Base-by-base conservation (phyloP, 805 yeast species). In the Hermanozyma aechmeae region DNA sequence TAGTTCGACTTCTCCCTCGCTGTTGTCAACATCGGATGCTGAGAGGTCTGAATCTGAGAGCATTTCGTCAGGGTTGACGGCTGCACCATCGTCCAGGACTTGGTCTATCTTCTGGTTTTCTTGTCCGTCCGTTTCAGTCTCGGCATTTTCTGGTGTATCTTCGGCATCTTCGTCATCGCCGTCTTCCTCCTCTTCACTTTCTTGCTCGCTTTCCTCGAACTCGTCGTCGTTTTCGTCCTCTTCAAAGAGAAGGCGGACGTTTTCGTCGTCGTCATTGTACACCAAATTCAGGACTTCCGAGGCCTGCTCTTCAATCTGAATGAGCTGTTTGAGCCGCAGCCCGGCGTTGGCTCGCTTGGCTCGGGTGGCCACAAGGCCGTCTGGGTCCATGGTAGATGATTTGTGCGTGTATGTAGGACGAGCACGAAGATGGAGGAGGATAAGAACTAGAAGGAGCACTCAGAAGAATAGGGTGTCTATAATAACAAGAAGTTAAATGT, bases 331-430 rank as follows among this genome's bases (percentile, higher is more conserved):
- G 49, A 92, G 61, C 31, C 92, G 65, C 29, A 83, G 79, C 11
- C 98, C 98, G 2, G 98, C 98, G 56, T 89, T 92, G 25, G 85
- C 54, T 31, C 98, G 73, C 39, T 84, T 65, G 35, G 73, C 59
- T 37, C 96, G 70, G 3, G 94, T 79, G 13, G 81, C 74, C 42
- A 80, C 79, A 32, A 85, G 64, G 43, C 73, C 67, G 26, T 76
- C 79, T 7, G 34, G 27, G 27, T 37, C 43, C 34, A 33, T 35
- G 23, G 24, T 20, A 24, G n/a, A n/a, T n/a, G n/a, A n/a, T n/a
- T n/a, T n/a, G n/a, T n/a, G n/a, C n/a, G n/a, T n/a, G n/a, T n/a
- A n/a, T n/a, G n/a, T n/a, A n/a, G n/a, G n/a, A n/a, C n/a, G n/a
- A n/a, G n/a, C n/a, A n/a, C n/a, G n/a, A n/a, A n/a, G n/a, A n/a